Conservation (phyloP, 1,284 basidiomycete genomes). For the Trametes hirsuta region DNA sequence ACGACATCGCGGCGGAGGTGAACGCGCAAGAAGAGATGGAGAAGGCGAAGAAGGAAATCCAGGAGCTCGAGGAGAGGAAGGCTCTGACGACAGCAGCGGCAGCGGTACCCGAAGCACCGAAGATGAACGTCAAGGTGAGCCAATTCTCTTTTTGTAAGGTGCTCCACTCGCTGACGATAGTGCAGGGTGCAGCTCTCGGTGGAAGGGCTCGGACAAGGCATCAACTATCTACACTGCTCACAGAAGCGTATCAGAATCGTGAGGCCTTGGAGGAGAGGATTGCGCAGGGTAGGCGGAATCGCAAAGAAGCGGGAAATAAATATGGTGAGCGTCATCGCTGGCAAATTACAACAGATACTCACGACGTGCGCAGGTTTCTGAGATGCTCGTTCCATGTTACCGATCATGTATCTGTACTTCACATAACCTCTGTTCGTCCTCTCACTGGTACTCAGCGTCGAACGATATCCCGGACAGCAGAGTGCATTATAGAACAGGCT, state of each 20-base stretch:
- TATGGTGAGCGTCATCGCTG: conserved; percentile 55
- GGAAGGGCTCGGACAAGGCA: conserved; percentile 71
- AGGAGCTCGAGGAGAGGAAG: conserved; percentile 74
- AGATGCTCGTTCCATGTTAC: conserved; percentile 2
- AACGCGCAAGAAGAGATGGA: conserved; percentile 76
- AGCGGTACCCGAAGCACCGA: conserved; percentile 59
- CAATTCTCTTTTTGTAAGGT: conserved; percentile 16
- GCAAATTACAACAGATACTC: neutral
- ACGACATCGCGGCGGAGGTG: conserved; percentile 58
- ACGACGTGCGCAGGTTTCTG: conserved; percentile 9
- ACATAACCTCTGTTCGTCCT: neutral
- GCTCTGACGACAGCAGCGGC: conserved; percentile 62
- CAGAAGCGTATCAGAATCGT: conserved; percentile 78
- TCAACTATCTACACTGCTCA: conserved; percentile 75
- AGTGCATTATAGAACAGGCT: conserved; percentile 18
- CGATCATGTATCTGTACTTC: neutral
- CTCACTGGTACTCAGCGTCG: neutral
- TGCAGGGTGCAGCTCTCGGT: conserved; percentile 68
- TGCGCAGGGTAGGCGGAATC: conserved; percentile 75
- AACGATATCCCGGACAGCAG: conserved; percentile 18
- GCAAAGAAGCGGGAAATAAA: conserved; percentile 86
- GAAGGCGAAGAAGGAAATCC: conserved; percentile 66
- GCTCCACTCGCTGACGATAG: conserved; percentile 1
- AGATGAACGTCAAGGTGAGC: conserved; percentile 74
- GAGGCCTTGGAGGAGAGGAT: conserved; percentile 80